Conservation (phyloP, 192 early-diverging fungal genomes). For the Coemansia sp. region DNA sequence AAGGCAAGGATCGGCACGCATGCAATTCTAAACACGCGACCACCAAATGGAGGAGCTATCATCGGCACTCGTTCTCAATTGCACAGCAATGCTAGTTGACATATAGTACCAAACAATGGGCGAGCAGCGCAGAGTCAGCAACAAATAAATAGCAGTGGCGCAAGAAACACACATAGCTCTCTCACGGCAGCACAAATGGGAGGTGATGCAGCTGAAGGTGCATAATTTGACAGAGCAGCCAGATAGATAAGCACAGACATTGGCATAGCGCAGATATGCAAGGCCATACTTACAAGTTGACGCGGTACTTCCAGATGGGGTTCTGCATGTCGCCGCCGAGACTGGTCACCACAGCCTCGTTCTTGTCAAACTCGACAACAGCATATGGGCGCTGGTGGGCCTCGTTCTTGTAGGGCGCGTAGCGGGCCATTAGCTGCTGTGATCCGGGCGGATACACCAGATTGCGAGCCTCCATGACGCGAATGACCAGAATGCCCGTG, state of each 20-base stretch:
- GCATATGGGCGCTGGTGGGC: slow-evolving; percentile 78
- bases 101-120: neutral
- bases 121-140: neutral
- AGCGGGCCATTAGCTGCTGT: slow-evolving; percentile 55
- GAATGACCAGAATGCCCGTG: slow-evolving; percentile 73
- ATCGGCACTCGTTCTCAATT: too few species aligned
- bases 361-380: slow-evolving; percentile 93
- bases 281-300: slow-evolving; percentile 69
- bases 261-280: neutral
- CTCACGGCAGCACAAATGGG: neutral
- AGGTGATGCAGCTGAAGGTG: neutral
- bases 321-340: slow-evolving; percentile 73
- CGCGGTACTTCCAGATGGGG: slow-evolving; percentile 75
- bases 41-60: neutral
- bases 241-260: neutral
- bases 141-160: neutral
- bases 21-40: slow-evolving; percentile 5
- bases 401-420: slow-evolving; percentile 57
- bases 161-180: neutral
- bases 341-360: slow-evolving; percentile 83
- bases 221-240: neutral
- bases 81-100: neutral
- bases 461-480: slow-evolving; percentile 77
- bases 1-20: slow-evolving; percentile 5
- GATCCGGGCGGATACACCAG: slow-evolving; percentile 69